phyloP scores from a whole-genome alignment of 352 stramenopile species.

The Pythium rhizo-oryzae region DNA sequence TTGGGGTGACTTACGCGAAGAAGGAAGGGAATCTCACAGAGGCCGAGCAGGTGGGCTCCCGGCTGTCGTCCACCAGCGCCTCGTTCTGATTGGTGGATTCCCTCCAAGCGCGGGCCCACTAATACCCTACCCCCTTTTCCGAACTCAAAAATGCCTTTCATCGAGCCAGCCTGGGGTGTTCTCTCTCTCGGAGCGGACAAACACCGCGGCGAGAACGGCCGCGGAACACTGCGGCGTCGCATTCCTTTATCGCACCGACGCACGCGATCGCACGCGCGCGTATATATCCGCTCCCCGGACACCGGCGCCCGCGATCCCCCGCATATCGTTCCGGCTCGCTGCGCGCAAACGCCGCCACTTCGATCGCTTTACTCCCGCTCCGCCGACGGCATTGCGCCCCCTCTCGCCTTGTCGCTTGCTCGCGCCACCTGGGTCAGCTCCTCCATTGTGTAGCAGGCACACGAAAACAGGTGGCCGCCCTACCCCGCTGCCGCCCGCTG shows the following conservation, averaged over 20 bases:
- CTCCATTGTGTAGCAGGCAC: conserved; percentile 4
- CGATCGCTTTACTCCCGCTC: not conserved
- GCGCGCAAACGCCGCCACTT: too few relatives aligned
- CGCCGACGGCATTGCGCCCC: not conserved
- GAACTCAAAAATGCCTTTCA: conserved; percentile 9
- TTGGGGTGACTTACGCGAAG: not conserved
- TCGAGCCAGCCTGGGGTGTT: conserved; percentile 5
- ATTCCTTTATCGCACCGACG: conserved; percentile 10
- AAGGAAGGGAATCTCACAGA: not conserved
- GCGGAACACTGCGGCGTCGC: not conserved
- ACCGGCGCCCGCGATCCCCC: not conserved
- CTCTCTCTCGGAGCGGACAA: not conserved
- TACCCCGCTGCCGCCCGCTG: not conserved
- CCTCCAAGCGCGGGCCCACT: not conserved
- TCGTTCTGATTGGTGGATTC: conserved; percentile 11
- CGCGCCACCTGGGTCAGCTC: conserved; percentile 8
- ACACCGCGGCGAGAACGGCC: not conserved
- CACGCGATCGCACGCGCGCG: conserved; percentile 5
- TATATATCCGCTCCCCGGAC: not conserved
- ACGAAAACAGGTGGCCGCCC: conserved; percentile 16
- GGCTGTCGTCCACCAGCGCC: conserved; percentile 13
- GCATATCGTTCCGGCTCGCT: not conserved
- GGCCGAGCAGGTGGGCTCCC: not conserved
- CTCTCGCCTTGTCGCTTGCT: conserved; percentile 9
- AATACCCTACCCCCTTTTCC: conserved; percentile 6